These are phyloP conservation scores for Cordyceps cicadae DNA, from an alignment of 2,329 filamentous ascomycete species.

Conservation along the genomic window DNA sequence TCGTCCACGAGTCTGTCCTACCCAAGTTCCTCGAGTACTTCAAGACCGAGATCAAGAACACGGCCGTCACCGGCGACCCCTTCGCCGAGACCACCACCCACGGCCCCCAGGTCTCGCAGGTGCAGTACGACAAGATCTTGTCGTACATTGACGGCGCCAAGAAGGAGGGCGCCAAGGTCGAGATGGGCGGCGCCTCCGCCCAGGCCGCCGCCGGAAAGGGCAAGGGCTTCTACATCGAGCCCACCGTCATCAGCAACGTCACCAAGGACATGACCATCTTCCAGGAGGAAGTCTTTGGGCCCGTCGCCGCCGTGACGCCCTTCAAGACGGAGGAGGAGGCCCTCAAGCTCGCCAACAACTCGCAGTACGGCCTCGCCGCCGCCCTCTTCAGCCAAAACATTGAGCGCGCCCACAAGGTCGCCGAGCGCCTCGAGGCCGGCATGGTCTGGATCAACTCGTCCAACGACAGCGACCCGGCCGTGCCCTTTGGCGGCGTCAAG, in stretches of 20 bases:
- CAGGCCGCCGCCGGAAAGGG: slow-evolving; percentile 24
- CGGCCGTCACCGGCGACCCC: slow-evolving; percentile 60
- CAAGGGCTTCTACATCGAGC: slow-evolving; percentile 39
- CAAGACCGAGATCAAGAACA: slow-evolving; percentile 47
- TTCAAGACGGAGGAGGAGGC: slow-evolving; percentile 37
- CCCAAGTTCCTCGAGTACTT: slow-evolving; percentile 58
- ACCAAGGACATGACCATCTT: slow-evolving; percentile 35
- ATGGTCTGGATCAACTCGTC: slow-evolving; percentile 46
- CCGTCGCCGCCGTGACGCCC: slow-evolving; percentile 33
- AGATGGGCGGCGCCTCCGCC: slow-evolving; percentile 50
- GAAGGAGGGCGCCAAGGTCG: slow-evolving; percentile 59
- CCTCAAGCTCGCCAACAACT: slow-evolving; percentile 38
- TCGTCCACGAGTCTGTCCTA: slow-evolving; percentile 53
- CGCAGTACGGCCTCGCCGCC: slow-evolving; percentile 52
- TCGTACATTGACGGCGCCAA: slow-evolving; percentile 63
- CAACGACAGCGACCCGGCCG: slow-evolving; percentile 35
- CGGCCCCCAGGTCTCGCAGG: slow-evolving; percentile 64
- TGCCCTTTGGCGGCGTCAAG: slow-evolving; percentile 40
- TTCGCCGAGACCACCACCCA: slow-evolving; percentile 64
- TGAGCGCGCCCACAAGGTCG: slow-evolving; percentile 37
- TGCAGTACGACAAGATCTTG: slow-evolving; percentile 62
- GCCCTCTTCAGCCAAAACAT: slow-evolving; percentile 56
- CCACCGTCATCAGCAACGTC: slow-evolving; percentile 37
- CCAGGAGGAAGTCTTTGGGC: slow-evolving; percentile 39
- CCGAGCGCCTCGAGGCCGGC: slow-evolving; percentile 52